Evolutionary conservation across 495 filamentous ascomycete species (phyloP).

Genomic region (Bryoglossum gracile): DNA sequence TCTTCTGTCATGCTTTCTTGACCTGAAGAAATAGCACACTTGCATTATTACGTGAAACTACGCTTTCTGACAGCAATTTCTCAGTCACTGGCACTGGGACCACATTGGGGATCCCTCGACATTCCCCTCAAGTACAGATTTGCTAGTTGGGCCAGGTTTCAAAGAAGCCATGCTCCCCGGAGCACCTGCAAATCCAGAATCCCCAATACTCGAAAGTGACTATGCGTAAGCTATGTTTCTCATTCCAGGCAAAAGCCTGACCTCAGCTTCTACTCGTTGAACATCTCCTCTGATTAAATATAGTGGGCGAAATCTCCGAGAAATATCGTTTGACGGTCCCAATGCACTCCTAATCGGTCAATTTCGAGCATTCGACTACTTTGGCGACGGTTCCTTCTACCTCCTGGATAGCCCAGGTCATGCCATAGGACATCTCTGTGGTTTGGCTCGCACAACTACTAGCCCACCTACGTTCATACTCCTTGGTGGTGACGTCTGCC

Average conservation of each 20-base stretch:
- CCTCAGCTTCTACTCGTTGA: neutral
- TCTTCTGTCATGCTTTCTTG: neutral
- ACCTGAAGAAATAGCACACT: too few relatives aligned
- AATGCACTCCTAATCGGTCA: constrained; percentile 30
- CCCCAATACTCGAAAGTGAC: constrained; percentile 30
- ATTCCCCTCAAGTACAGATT: constrained; percentile 39
- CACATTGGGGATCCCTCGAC: constrained; percentile 39
- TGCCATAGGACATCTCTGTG: constrained; percentile 41
- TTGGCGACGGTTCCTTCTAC: constrained; percentile 47
- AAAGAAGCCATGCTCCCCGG: constrained; percentile 35
- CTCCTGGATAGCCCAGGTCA: constrained; percentile 43
- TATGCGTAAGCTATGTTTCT: constrained; percentile 13
- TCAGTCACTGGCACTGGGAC: constrained; percentile 6
- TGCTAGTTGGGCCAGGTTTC: constrained; percentile 49
- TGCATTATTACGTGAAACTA: neutral
- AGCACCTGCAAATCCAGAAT: constrained; percentile 36
- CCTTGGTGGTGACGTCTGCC: constrained; percentile 45
- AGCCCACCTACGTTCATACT: constrained; percentile 40
- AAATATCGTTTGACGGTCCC: constrained; percentile 27
- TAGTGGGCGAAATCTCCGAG: constrained; percentile 28
- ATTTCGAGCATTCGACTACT: constrained; percentile 46
- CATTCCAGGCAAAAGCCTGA: neutral
- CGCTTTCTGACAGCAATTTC: neutral
- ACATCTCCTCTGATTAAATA: neutral
- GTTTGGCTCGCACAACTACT: constrained; percentile 37